Evolutionary conservation across 148 eudicot genomes (phyloP).

Genomic region (Nyssa sinensis): DNA sequence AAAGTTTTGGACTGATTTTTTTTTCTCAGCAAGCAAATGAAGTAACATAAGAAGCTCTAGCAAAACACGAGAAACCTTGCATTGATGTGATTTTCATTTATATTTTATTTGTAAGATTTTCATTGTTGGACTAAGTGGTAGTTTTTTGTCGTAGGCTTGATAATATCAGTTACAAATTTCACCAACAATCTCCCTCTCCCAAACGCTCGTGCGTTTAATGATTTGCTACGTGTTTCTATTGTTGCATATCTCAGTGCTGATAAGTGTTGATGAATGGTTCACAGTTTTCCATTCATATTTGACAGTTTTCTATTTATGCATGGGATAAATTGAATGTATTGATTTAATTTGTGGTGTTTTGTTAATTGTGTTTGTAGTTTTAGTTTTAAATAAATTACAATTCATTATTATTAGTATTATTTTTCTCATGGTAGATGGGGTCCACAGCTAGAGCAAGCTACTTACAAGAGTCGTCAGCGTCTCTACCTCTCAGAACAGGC

Average conservation of each 20-base stretch:
- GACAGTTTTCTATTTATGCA: no score
- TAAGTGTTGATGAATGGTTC: background rate
- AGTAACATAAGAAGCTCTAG: background rate
- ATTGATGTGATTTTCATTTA: background rate
- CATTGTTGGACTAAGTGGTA: background rate
- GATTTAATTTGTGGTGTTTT: background rate
- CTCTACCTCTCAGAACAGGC: constrained; percentile 94
- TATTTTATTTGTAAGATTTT: background rate
- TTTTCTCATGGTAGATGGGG: constrained; percentile 63
- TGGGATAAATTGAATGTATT: background rate
- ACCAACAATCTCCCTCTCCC: background rate
- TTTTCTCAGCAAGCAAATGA: background rate
- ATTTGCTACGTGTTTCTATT: background rate
- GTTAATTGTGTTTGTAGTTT: background rate
- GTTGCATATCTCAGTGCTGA: no score
- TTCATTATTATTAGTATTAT: background rate
- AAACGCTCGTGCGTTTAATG: background rate
- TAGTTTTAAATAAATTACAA: background rate
- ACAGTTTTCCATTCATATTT: no score
- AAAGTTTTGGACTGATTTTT: background rate
- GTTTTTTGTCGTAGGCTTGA: background rate
- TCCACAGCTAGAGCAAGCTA: constrained; percentile 79
- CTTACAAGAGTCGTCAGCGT: constrained; percentile 87
- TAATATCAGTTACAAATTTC: background rate
- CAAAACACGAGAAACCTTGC: background rate